These are phyloP conservation scores for Solanum chacoense DNA, from an alignment of 305 asterid genomes.

Conservation along the genomic window DNA sequence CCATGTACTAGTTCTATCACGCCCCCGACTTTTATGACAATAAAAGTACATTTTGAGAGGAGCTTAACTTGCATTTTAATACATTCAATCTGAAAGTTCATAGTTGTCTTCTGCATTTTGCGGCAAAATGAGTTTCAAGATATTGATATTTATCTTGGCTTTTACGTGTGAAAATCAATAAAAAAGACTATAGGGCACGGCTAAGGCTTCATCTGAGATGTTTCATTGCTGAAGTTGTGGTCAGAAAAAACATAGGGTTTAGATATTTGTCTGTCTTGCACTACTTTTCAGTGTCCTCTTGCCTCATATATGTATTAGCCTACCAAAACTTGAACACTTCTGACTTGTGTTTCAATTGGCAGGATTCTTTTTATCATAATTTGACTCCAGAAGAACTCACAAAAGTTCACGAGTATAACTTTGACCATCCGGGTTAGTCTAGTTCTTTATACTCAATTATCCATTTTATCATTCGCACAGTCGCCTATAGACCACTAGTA, in stretches of 20 bases:
- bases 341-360: constrained; percentile 18
- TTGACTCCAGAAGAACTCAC: constrained; percentile 75
- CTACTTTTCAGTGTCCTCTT: not conserved
- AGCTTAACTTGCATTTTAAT: not conserved
- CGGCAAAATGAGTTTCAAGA: not conserved
- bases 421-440: constrained; percentile 94
- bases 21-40: not conserved
- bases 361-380: constrained; percentile 90
- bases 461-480: not conserved
- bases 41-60: not conserved
- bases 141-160: not conserved
- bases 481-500: not conserved
- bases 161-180: not conserved
- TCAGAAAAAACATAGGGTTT: not conserved
- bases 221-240: not conserved
- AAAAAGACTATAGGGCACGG: not conserved
- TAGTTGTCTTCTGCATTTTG: not conserved
- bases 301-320: not conserved
- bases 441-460: not conserved
- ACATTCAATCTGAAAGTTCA: not conserved
- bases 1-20: not conserved
- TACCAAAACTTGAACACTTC: not conserved
- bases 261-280: not conserved
- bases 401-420: constrained; percentile 89
- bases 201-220: not conserved